These are phyloP conservation scores for Rhizophora mangle DNA, from an alignment of 345 rosid species.

Conservation along the genomic window DNA sequence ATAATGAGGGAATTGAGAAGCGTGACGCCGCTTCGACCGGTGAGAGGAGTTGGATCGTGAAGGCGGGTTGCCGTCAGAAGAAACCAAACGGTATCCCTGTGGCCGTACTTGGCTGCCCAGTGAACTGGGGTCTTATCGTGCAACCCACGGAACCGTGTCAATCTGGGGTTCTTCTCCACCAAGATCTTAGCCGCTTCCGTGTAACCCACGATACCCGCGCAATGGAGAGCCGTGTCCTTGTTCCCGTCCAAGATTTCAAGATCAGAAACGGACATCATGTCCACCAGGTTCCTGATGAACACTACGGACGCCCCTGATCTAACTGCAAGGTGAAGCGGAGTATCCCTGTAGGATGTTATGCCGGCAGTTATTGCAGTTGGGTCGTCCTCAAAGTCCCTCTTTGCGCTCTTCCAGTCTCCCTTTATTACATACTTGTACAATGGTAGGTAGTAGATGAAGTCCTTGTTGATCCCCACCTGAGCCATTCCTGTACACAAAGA, in stretches of 20 bases:
- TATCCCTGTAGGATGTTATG: background rate
- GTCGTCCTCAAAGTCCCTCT: background rate
- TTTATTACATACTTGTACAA: background rate
- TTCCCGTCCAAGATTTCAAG: background rate
- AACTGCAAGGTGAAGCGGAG: background rate
- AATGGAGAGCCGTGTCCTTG: background rate
- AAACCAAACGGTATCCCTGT: background rate
- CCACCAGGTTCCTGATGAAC: background rate
- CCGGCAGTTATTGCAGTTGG: background rate
- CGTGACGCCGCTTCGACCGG: background rate
- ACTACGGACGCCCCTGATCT: background rate
- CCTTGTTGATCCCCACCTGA: background rate
- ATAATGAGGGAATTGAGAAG: background rate
- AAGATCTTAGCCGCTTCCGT: background rate
- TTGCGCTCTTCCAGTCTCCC: background rate
- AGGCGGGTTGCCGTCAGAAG: background rate
- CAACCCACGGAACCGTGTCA: background rate
- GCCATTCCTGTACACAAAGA: constrained; percentile 7
- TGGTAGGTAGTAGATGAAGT: background rate
- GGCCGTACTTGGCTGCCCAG: background rate
- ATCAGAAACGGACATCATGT: background rate
- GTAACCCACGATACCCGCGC: background rate
- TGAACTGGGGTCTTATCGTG: background rate
- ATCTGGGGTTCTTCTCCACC: background rate
- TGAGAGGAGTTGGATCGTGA: background rate